Base-by-base conservation (phyloP, 768 basidiomycete species). In the Gloeopeniophorella convolvens region DNA sequence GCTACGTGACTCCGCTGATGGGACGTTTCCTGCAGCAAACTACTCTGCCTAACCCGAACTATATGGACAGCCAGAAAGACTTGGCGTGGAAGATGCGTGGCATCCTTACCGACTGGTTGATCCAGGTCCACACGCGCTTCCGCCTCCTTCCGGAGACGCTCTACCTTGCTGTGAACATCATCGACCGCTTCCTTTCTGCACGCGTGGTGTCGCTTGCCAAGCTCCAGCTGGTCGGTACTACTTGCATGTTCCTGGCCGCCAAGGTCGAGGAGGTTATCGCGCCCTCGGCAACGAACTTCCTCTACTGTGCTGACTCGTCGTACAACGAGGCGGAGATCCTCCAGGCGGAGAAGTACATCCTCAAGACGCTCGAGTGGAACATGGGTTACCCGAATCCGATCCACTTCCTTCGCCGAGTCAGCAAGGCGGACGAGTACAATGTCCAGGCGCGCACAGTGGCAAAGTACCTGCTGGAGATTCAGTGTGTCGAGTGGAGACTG, bases 261-360 rank as follows among this genome's bases (percentile, higher is more conserved):
- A 97, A 97, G 66, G 90, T 85, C 55, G 94, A 97, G 66, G 93
- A 96, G 66, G 91, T 91, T 34, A 79, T 90, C 55, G 82, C 90
- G 9, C 94, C 94, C 0, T 83, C 86, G 20, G 83, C 91, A 23
- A 69, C 70, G 24, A 88, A 93, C 68, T 85, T 95, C 62, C 76
- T 86, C 16, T 76, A 77, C 63, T 83, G 90, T 60, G 79, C 88
- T 31, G 89, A 94, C 51, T 79, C 80, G 4, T 80, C 83, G 11
- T 92, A 83, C 66, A 76, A 75, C 12, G 78, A 83, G 57, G 76
- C 82, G 0, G 91, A 96, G 59, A 86, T 97, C 51, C 77, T 91
- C 50, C 82, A 85, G 43, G 92, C 94, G 2, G 93, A 97, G 68
- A 75, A 83, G 54, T 95, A 94, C 60, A 79, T 97, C 46, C 72